Evolutionary conservation across 306 rosid species (phyloP), one percentile per base, ranked within the genome.

Genomic region (Cicer chorassanicum): DNA sequence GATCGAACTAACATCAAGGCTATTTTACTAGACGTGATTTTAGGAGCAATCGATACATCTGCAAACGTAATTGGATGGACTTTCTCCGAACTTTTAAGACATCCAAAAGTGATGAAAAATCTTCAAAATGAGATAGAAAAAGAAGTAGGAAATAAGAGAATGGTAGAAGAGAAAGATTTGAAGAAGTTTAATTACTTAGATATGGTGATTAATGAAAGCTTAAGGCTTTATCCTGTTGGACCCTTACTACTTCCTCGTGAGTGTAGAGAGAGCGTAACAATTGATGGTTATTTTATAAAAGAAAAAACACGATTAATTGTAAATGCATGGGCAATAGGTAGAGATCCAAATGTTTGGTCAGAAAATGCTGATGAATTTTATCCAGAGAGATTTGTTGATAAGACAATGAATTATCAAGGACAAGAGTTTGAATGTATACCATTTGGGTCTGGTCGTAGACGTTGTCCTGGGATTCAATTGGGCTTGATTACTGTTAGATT

Each of bases 261-360:
- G 10, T 60, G 65, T 34, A 60, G 65, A 60, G 65, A 60, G 18
- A 60, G 41, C 6, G 13, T 13, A 60, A 60, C 19, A 11, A 29
- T 60, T 60, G 65, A 60, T 60, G 65, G 42, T 6, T 60, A 60
- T 60, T 60, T 29, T 60, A 60, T 60, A 12, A 60, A 60, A 42
- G 5, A 29, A 60, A 60, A 34, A 2, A 60, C 65, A 6, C 43
- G 43, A 34, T 15, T 60, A 29, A 60, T 60, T 29, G 65, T 60
- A 13, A 60, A 60, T 60, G 65, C 65, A 60, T 60, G 42, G 65
- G 18, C 65, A 0, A 60, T 60, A 29, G 65, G 65, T 0, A 60
- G 65, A 2, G 65, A 60, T 34, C 9, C 41, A 2, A 8, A 34
- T 12, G 43, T 60, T 29, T 60, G 65, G 65, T 60, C 18, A 29